These are phyloP conservation scores for Casuarina equisetifolia DNA, from an alignment of 306 rosid genomes.

Conservation along the genomic window DNA sequence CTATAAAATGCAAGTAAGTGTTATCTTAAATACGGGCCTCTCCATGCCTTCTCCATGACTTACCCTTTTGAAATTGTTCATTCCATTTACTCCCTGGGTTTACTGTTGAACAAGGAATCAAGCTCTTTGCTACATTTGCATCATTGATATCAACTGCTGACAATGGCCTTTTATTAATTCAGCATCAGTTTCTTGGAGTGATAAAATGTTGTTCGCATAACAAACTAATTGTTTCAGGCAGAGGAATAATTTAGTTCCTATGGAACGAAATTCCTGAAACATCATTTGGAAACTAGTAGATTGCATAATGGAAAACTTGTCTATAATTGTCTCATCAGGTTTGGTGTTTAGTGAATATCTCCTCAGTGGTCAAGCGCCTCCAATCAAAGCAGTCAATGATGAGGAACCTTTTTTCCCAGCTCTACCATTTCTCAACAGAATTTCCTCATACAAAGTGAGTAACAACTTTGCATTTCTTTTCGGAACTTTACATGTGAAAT, in stretches of 20 bases:
- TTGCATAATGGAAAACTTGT: neutral
- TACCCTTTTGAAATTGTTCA: neutral
- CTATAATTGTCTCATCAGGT: slow-evolving; percentile 56
- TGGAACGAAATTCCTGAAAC: neutral
- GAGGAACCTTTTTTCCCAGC: slow-evolving; percentile 93
- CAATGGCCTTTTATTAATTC: neutral
- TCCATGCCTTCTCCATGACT: neutral
- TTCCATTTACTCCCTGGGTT: neutral
- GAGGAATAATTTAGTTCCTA: neutral
- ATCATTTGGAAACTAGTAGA: neutral
- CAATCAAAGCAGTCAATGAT: slow-evolving; percentile 78
- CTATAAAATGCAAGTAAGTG: neutral
- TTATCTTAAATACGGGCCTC: neutral
- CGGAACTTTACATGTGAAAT: neutral
- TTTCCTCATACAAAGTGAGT: slow-evolving; percentile 59
- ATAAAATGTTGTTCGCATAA: neutral
- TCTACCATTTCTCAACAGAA: slow-evolving; percentile 56
- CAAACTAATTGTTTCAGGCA: neutral
- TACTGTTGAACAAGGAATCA: neutral
- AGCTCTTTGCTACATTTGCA: neutral
- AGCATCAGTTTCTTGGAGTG: neutral
- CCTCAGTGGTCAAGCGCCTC: slow-evolving; percentile 84
- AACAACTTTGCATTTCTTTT: slow-evolving; percentile 20
- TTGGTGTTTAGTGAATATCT: slow-evolving; percentile 92
- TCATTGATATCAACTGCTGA: neutral